These are phyloP conservation scores for Macrotyloma uniflorum DNA, from an alignment of 306 rosid species.

Conservation along the genomic window DNA sequence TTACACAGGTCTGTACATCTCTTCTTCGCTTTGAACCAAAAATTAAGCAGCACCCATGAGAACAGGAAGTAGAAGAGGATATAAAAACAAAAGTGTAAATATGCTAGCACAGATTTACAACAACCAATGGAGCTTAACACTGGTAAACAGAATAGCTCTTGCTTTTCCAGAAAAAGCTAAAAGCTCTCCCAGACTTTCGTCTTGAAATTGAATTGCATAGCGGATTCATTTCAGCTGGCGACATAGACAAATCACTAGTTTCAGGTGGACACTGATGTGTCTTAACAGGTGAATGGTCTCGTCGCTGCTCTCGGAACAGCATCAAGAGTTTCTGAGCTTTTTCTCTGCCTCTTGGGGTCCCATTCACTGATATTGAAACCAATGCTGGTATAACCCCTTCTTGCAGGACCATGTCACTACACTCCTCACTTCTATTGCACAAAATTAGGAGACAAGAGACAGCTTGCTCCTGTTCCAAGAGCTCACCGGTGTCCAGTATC, in stretches of 20 bases:
- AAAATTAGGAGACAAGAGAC: constrained; percentile 74
- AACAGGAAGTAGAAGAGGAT: constrained; percentile 18
- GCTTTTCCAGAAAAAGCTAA: constrained; percentile 81
- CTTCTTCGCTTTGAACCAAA: constrained; percentile 58
- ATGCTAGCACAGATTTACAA: constrained; percentile 68
- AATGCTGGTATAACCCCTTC: constrained; percentile 98
- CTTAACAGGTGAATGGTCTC: constrained; percentile 57
- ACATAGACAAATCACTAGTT: constrained; percentile 47
- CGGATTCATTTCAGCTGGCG: constrained; percentile 67
- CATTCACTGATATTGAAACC: constrained; percentile 92
- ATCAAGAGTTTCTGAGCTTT: constrained; percentile 88
- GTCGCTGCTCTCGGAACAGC: constrained; percentile 88
- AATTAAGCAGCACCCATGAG: constrained; percentile 44
- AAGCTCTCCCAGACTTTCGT: constrained; percentile 68
- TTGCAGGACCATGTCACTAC: constrained; percentile 84
- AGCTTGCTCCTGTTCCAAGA: constrained; percentile 89
- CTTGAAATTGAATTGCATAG: constrained; percentile 75
- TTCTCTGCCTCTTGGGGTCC: constrained; percentile 81
- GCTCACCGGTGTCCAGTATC: constrained; percentile 73
- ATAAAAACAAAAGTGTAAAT: constrained; percentile 36
- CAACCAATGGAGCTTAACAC: constrained; percentile 56
- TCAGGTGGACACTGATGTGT: constrained; percentile 45
- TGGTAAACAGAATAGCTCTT: constrained; percentile 88
- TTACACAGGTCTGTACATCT: constrained; percentile 86
- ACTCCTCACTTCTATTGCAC: constrained; percentile 74